Evolutionary conservation across 345 rosid species (phyloP).

Genomic region (Salix koriyanagi): DNA sequence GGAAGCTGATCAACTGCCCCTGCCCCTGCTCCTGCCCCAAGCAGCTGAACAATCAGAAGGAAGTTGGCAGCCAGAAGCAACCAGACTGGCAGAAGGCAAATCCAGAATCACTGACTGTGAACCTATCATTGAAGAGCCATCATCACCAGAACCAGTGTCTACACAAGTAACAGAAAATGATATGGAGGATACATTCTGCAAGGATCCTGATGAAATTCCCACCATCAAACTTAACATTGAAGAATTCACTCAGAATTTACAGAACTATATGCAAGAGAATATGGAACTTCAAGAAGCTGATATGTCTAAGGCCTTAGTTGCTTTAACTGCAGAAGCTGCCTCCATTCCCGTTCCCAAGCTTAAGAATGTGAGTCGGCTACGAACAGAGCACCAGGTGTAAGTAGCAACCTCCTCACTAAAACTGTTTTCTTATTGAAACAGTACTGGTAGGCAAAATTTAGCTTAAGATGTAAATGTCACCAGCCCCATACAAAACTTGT

Average conservation of each 20-base stretch:
- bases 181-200: constrained; percentile 32
- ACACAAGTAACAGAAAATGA: constrained; percentile 19
- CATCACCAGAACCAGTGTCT: constrained; percentile 25
- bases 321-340: constrained; percentile 39
- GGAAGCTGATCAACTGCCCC: constrained; percentile 29
- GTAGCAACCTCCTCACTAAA: constrained; percentile 13
- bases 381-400: constrained; percentile 71
- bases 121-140: constrained; percentile 31
- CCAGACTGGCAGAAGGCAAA: constrained; percentile 25
- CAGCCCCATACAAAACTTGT: no score
- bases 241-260: constrained; percentile 30
- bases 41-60: constrained; percentile 33
- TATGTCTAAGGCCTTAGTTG: constrained; percentile 42
- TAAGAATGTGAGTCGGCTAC: constrained; percentile 35
- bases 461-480: no score
- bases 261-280: constrained; percentile 18
- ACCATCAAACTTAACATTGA: constrained; percentile 33
- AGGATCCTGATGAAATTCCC: constrained; percentile 43
- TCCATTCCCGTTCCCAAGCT: constrained; percentile 41
- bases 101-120: neutral
- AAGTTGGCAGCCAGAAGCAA: constrained; percentile 26
- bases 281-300: constrained; percentile 25
- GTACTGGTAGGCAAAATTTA: no score
- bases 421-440: neutral
- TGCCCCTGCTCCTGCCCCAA: constrained; percentile 23